Evolutionary conservation across 805 yeast genomes (phyloP).

Genomic region (Priceomyces fermenticarens): DNA sequence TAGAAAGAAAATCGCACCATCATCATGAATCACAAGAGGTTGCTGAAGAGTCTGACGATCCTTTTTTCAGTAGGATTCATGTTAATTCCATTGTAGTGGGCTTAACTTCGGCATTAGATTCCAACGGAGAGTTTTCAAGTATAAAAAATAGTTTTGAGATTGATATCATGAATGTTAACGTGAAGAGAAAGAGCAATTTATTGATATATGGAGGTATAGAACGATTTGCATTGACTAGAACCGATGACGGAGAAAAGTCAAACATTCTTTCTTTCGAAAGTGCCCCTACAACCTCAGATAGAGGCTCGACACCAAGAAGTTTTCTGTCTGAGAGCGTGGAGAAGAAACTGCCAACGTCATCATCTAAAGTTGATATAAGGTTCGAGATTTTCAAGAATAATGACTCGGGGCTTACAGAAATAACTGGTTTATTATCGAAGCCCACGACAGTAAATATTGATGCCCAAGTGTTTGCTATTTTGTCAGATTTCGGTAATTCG

Average conservation of each 20-base stretch:
- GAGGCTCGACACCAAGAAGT: conserved; percentile 2
- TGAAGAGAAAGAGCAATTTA: conserved; percentile 42
- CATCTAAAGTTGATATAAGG: conserved; percentile 46
- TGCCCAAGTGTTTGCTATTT: conserved; percentile 15
- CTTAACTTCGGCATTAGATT: conserved; percentile 44
- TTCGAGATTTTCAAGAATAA: conserved; percentile 43
- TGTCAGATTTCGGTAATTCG: conserved; percentile 25
- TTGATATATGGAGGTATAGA: conserved; percentile 50
- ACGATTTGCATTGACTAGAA: conserved; percentile 22
- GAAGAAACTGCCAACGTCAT: conserved; percentile 3
- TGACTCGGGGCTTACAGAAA: conserved; percentile 18
- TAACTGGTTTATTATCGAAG: conserved; percentile 45
- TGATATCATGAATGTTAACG: conserved; percentile 23
- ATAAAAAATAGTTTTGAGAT: conserved; percentile 23
- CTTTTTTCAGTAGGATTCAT: conserved; percentile 37
- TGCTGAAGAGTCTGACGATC: conserved; percentile 10
- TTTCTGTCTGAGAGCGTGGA: neutral
- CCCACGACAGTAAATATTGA: conserved; percentile 25
- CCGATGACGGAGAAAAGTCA: conserved; percentile 13
- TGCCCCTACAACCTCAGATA: conserved; percentile 1
- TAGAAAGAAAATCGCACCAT: conserved; percentile 1
- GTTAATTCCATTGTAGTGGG: conserved; percentile 38
- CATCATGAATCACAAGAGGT: neutral
- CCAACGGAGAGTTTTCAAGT: conserved; percentile 41
- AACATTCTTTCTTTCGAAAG: conserved; percentile 25